Evolutionary conservation across 2,329 filamentous ascomycete genomes (phyloP).

Genomic region (Aspergillus ochraceoroseus): DNA sequence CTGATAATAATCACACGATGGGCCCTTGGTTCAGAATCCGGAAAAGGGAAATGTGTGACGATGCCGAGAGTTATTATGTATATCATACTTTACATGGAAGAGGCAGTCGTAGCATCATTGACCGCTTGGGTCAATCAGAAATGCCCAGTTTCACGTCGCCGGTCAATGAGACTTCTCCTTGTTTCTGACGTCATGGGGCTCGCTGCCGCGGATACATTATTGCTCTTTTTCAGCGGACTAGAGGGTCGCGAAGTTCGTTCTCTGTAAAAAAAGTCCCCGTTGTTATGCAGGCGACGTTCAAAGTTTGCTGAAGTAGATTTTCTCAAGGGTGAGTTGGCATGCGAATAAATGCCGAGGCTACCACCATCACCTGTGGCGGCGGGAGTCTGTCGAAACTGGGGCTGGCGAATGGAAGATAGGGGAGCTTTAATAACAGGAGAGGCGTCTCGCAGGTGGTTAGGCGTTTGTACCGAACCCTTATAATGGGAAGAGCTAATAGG

Average conservation of each 20-base stretch:
- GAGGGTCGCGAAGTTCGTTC: constrained; percentile 35
- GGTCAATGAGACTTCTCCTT: constrained; percentile 31
- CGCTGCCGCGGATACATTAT: constrained; percentile 37
- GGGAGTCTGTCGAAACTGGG: constrained; percentile 48
- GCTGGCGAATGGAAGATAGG: constrained; percentile 49
- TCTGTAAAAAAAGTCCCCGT: constrained; percentile 35
- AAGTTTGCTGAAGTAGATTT: constrained; percentile 64
- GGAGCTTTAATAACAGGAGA: constrained; percentile 42
- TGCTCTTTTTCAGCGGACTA: constrained; percentile 44
- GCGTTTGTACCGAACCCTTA: constrained; percentile 40
- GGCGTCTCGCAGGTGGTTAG: constrained; percentile 46
- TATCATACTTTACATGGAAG: constrained; percentile 6
- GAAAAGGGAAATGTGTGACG: not conserved
- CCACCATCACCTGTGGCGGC: constrained; percentile 59
- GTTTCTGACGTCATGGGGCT: constrained; percentile 34
- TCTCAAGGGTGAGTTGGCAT: constrained; percentile 75
- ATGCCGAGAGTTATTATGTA: constrained; percentile 3
- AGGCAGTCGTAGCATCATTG: constrained; percentile 12
- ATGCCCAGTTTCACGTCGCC: constrained; percentile 30
- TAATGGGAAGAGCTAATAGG: constrained; percentile 39
- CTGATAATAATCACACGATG: not conserved
- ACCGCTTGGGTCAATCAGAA: constrained; percentile 19
- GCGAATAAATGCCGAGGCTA: constrained; percentile 72
- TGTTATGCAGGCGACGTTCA: constrained; percentile 39
- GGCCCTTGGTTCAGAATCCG: not conserved